phyloP scores from a whole-genome alignment of 768 basidiomycete genomes.

The Tricholoma bakamatsutake region DNA sequence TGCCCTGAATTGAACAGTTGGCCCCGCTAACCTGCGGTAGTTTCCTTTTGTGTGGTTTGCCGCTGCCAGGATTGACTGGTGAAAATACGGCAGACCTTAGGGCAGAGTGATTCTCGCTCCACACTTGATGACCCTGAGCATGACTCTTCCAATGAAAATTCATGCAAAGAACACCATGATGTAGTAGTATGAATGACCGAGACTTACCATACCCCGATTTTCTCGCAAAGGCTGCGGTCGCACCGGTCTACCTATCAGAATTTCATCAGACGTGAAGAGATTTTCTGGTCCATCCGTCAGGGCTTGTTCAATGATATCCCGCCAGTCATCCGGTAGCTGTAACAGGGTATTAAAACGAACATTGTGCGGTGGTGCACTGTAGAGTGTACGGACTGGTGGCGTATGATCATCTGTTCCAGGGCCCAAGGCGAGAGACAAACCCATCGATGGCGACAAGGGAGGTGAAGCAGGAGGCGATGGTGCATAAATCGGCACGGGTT shows the following conservation, averaged over 20 bases:
- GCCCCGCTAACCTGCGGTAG: constrained; percentile 16
- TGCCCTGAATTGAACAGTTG: background rate
- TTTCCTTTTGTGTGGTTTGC: constrained; percentile 15
- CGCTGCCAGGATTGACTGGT: constrained; percentile 5
- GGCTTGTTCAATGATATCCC: constrained; percentile 22
- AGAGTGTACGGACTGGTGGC: constrained; percentile 7
- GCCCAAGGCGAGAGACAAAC: constrained; percentile 7
- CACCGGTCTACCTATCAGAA: background rate
- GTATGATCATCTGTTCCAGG: constrained; percentile 1
- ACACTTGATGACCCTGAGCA: background rate
- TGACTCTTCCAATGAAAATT: background rate
- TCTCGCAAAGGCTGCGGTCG: background rate
- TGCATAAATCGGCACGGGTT: constrained; percentile 63
- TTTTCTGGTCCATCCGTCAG: constrained; percentile 4
- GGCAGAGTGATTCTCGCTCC: background rate
- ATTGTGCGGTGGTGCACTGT: background rate
- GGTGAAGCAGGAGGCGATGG: constrained; percentile 56
- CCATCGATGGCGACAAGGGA: constrained; percentile 9
- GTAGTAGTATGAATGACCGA: background rate
- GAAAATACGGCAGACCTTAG: constrained; percentile 1
- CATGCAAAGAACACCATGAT: background rate
- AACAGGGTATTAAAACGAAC: background rate
- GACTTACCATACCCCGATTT: background rate
- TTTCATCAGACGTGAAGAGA: background rate
- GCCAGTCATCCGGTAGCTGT: constrained; percentile 32